A percentile compares a stretch with the other conserved stretches of the same genome.
These are phyloP conservation scores for Tolypocladium paradoxum DNA, from an alignment of 2,329 filamentous ascomycete genomes.

Conservation along the genomic window DNA sequence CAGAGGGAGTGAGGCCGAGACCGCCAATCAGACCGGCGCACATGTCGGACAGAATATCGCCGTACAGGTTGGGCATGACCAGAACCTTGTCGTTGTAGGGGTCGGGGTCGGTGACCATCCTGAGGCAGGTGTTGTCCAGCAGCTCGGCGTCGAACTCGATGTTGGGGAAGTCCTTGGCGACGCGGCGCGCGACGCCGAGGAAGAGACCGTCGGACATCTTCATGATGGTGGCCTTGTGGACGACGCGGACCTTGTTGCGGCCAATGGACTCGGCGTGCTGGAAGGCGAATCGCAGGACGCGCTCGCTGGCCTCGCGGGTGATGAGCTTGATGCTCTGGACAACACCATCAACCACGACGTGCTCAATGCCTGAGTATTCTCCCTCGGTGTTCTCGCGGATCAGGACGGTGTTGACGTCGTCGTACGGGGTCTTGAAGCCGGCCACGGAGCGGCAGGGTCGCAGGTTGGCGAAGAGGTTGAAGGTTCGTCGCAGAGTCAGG, in stretches of 20 bases:
- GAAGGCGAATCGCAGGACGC: conserved; percentile 94
- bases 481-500: conserved; percentile 94
- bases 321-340: conserved; percentile 99
- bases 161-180: conserved; percentile 89
- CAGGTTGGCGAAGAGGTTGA: conserved; percentile 99
- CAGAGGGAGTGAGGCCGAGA: conserved; percentile 91
- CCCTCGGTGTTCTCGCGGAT: conserved; percentile 99
- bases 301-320: conserved; percentile 86
- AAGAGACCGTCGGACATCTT: conserved; percentile 99
- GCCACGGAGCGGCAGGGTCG: conserved; percentile 94
- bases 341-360: conserved; percentile 93
- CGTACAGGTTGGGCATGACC: conserved; percentile 97
- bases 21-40: conserved; percentile 97
- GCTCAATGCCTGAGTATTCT: conserved; percentile 98
- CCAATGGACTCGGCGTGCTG: conserved; percentile 91
- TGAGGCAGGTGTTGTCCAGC: conserved; percentile 97
- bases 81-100: conserved; percentile 99
- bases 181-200: conserved; percentile 72
- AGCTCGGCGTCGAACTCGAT: conserved; percentile 97
- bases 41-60: conserved; percentile 99
- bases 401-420: conserved; percentile 90
- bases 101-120: conserved; percentile 92
- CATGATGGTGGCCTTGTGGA: conserved; percentile 99
- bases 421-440: conserved; percentile 97
- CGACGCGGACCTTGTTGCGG: conserved; percentile 91